These are phyloP conservation scores for Gossypium ekmanianum DNA, from an alignment of 345 rosid genomes.

Conservation along the genomic window DNA sequence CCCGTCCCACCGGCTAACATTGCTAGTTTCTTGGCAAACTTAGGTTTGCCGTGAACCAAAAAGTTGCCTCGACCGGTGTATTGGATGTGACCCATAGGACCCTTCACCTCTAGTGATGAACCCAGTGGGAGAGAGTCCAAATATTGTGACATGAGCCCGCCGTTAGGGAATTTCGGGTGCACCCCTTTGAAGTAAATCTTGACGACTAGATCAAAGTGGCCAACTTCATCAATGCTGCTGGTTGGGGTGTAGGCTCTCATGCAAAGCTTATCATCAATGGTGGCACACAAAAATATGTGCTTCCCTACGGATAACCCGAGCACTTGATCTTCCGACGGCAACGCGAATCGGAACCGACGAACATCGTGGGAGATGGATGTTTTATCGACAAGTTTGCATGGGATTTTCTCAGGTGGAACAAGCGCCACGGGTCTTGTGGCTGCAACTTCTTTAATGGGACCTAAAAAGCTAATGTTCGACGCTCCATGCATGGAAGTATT, in stretches of 20 bases:
- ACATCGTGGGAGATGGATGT: constrained; percentile 66
- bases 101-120: constrained; percentile 60
- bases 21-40: constrained; percentile 70
- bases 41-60: constrained; percentile 63
- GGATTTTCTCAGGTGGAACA: constrained; percentile 71
- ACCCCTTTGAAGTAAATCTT: constrained; percentile 73
- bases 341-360: constrained; percentile 55
- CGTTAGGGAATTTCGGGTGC: constrained; percentile 76
- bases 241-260: constrained; percentile 89
- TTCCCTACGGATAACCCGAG: constrained; percentile 79
- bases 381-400: constrained; percentile 65
- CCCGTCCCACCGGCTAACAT: constrained; percentile 96
- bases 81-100: constrained; percentile 86
- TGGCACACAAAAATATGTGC: constrained; percentile 73
- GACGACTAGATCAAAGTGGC: constrained; percentile 72
- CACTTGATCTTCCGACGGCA: constrained; percentile 62
- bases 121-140: constrained; percentile 63
- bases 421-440: constrained; percentile 50
- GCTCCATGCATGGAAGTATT: constrained; percentile 61
- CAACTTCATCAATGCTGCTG: constrained; percentile 53
- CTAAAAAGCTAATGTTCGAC: constrained; percentile 30
- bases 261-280: constrained; percentile 60
- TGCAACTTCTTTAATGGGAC: constrained; percentile 57
- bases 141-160: constrained; percentile 82
- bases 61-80: constrained; percentile 69